Conservation (phyloP, 2,329 filamentous ascomycete genomes). For the Blastomyces gilchristii region DNA sequence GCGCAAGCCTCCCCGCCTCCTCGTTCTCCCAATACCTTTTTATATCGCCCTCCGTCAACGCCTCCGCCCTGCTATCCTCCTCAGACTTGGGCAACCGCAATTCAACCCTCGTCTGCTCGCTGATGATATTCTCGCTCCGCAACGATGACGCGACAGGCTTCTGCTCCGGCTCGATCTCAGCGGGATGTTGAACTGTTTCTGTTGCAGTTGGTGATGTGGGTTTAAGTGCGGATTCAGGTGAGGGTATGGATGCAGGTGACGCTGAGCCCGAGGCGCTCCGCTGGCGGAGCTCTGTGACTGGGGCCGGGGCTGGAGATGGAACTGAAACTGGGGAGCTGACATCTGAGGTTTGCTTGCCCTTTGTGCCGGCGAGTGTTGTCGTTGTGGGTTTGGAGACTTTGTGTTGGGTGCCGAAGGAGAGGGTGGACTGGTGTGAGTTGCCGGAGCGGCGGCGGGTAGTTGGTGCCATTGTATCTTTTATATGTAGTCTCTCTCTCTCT, state of each 20-base stretch:
- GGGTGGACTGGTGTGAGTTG: conserved; percentile 44
- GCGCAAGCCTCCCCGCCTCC: conserved; percentile 57
- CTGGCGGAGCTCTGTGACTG: not conserved
- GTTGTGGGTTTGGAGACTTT: conserved; percentile 48
- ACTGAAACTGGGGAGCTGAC: not conserved
- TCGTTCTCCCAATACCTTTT: conserved; percentile 66
- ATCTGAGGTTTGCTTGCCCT: conserved; percentile 13
- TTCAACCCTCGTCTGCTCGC: conserved; percentile 42
- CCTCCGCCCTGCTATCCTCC: conserved; percentile 44
- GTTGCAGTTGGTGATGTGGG: not conserved
- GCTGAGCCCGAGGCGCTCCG: not conserved
- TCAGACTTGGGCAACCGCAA: conserved; percentile 25
- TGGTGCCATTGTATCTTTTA: conserved; percentile 31
- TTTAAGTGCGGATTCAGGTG: conserved; percentile 2
- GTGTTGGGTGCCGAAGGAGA: conserved; percentile 50
- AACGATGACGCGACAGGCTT: conserved; percentile 18
- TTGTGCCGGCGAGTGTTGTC: conserved; percentile 22
- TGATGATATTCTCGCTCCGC: conserved; percentile 29
- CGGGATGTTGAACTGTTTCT: not conserved
- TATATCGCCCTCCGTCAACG: conserved; percentile 58
- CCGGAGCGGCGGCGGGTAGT: conserved; percentile 30
- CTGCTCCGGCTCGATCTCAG: conserved; percentile 12
- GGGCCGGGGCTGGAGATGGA: not conserved
- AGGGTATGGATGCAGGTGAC: not conserved
- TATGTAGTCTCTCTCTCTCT: not conserved